Percentiles rank a stretch among this genome's conserved stretches.
phyloP scores from a whole-genome alignment of 345 rosid genomes.

The Citrus mangshanensis region DNA sequence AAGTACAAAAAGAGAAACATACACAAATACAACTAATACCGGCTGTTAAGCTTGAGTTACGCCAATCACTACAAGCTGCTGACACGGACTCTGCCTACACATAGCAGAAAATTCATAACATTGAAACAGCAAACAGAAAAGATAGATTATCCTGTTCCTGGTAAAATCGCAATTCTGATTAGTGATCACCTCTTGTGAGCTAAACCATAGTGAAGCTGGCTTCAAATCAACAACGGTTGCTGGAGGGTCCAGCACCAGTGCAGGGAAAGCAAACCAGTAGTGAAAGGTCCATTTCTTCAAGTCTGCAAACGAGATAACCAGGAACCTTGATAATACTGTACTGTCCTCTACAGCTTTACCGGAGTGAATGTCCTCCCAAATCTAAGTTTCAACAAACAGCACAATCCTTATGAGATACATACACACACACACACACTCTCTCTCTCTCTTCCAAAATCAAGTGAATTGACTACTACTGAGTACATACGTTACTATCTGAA shows the following conservation, averaged over 20 bases:
- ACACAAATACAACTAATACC: conserved; percentile 36
- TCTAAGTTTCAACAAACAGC: conserved; percentile 39
- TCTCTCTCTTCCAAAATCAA: background rate
- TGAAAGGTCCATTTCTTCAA: conserved; percentile 85
- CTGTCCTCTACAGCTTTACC: conserved; percentile 76
- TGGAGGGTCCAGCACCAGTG: conserved; percentile 80
- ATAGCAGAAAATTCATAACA: background rate
- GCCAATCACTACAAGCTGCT: conserved; percentile 82
- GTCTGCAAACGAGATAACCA: conserved; percentile 87
- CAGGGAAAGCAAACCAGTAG: conserved; percentile 93
- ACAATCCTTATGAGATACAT: background rate
- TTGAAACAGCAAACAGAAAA: background rate
- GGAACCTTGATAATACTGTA: conserved; percentile 63
- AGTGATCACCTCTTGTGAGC: conserved; percentile 52
- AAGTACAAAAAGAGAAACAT: background rate
- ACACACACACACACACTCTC: too few species aligned
- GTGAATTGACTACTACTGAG: background rate
- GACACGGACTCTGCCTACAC: conserved; percentile 71
- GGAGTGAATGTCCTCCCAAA: conserved; percentile 84
- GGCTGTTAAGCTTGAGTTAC: conserved; percentile 58
- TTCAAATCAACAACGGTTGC: conserved; percentile 61
- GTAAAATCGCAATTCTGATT: conserved; percentile 1
- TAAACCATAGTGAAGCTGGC: conserved; percentile 77
- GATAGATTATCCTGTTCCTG: background rate
- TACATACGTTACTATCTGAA: background rate